Evolutionary conservation across 164 flowering plant species (phyloP), one percentile per base, ranked within the genome.

Genomic region (Piper longum): DNA sequence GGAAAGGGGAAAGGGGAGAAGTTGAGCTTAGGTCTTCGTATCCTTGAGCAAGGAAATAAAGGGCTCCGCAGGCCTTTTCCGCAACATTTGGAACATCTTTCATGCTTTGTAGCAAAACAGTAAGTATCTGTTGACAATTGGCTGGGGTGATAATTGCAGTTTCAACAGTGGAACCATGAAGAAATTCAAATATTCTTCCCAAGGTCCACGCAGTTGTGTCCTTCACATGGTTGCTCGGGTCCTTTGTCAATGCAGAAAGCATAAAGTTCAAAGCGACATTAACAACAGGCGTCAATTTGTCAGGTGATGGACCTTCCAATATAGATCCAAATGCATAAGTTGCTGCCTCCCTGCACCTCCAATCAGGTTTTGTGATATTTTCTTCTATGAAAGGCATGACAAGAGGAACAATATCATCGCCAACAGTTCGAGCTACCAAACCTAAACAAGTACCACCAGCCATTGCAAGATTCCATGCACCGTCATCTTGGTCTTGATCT

Each of bases 371-470:
- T 26, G 36, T 26, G 36, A 26, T 26, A 2, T 26, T 26, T 26
- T 26, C 36, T 26, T 26, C 36, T 26, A 26, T 26, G 36, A 26
- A 26, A 26, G 36, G 36, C 36, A 26, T 26, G 36, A 26, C 36
- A 26, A 26, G 36, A 0, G 36, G 36, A 26, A 26, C 36, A 2
- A 26, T 26, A 26, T 26, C 36, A 26, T 26, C 36, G 36, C 36
- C 36, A 26, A 26, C 36, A 26, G 36, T 26, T 26, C 36, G 36
- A 17, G 83, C 85, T 43, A 81, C 85, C 72, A 83, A 73, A 9
- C 84, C 85, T 56, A 83, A 72, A 68, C 88, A 83, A 16, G 88
- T 83, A 7, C 88, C 88, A 26, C 88, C 85, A 62, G 88, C 88
- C 88, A 83, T 26, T 26, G 36, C 36, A 26, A 26, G 36, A 26